Conservation (phyloP, 1,284 basidiomycete genomes). For the Ceratobasidium sp. region DNA sequence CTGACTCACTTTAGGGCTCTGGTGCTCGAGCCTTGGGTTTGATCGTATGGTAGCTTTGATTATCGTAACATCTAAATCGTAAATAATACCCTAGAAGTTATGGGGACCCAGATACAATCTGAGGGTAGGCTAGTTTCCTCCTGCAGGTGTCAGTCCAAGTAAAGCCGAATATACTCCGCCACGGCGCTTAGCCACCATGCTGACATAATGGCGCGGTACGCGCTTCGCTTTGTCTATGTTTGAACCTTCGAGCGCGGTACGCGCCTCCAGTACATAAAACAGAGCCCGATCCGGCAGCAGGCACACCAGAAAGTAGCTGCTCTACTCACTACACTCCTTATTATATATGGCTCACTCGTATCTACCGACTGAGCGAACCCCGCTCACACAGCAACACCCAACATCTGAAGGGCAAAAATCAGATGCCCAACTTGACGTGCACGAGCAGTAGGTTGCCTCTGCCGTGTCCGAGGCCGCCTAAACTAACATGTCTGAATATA, state of each 20-base stretch:
- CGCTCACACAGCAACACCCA: conserved; percentile 12
- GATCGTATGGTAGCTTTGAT: neutral
- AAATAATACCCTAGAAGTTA: no score
- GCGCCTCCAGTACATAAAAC: conserved; percentile 17
- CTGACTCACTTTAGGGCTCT: neutral
- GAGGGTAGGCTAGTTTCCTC: no score
- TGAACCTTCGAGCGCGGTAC: conserved; percentile 15
- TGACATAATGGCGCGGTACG: conserved; percentile 18
- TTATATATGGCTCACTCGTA: neutral
- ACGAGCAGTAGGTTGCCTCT: conserved; percentile 24
- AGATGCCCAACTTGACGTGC: conserved; percentile 19
- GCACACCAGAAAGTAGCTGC: neutral
- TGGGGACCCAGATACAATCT: no score
- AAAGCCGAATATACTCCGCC: neutral
- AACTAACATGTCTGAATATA: conserved; percentile 49
- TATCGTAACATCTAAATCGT: no score
- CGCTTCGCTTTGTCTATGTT: conserved; percentile 14
- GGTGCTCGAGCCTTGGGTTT: neutral
- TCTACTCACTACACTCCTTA: neutral
- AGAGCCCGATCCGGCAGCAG: neutral
- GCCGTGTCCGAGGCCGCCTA: neutral
- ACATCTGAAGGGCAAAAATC: conserved; percentile 6
- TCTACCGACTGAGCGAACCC: conserved; percentile 15
- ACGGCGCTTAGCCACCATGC: neutral
- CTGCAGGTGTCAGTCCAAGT: no score